Evolutionary conservation across 106 monocot species (phyloP).

Genomic region (Apostasia shenzhenica): DNA sequence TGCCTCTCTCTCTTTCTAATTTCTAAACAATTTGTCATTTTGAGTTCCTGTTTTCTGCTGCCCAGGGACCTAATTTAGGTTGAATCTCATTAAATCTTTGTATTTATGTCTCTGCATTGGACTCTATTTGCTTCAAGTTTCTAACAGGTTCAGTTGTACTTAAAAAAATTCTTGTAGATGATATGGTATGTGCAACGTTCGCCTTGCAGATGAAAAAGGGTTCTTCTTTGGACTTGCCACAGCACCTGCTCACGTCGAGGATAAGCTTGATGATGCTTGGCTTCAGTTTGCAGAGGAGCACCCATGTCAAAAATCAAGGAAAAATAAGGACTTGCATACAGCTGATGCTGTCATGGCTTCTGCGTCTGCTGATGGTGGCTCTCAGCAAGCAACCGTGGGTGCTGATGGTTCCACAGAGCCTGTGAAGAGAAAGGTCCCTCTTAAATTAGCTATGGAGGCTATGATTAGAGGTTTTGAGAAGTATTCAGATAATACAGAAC

Average conservation of each 20-base stretch:
- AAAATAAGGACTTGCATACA: conserved; percentile 13
- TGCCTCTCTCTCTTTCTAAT: no score
- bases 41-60: no score
- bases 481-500: conserved; percentile 30
- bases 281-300: conserved; percentile 73
- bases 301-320: conserved; percentile 24
- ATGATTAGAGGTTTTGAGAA: conserved; percentile 78
- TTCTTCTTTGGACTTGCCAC: conserved; percentile 98
- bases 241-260: conserved; percentile 95
- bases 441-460: conserved; percentile 83
- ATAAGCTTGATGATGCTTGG: conserved; percentile 86
- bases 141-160: no score
- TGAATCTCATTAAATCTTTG: no score
- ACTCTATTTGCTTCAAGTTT: no score
- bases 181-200: neutral
- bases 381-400: conserved; percentile 30
- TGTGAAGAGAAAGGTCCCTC: conserved; percentile 16
- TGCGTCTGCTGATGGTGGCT: conserved; percentile 56
- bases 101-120: no score
- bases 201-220: conserved; percentile 29
- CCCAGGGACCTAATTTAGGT: no score
- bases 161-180: no score
- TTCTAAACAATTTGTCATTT: no score
- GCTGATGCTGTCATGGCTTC: conserved; percentile 51
- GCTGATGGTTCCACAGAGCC: conserved; percentile 1